Evolutionary conservation across 495 filamentous ascomycete genomes (phyloP).

Genomic region (Cryomyces minteri): DNA sequence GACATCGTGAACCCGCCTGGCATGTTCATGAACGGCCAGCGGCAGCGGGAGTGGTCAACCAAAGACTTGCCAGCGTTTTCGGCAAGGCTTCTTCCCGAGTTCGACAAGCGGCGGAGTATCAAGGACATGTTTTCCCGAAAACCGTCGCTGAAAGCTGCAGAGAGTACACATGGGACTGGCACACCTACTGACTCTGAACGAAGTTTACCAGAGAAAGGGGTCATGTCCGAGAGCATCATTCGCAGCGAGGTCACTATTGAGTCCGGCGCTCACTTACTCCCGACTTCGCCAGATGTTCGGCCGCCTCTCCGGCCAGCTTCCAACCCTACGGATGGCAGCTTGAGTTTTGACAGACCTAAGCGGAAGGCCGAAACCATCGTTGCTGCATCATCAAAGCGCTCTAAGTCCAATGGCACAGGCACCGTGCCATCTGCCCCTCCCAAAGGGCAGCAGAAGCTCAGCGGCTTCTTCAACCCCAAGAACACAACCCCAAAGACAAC

Average conservation of each 20-base stretch:
- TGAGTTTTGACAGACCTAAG: too few relatives aligned
- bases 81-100: slow-evolving; percentile 72
- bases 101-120: slow-evolving; percentile 65
- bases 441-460: slow-evolving; percentile 55
- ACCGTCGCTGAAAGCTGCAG: too few relatives aligned
- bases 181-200: too few relatives aligned
- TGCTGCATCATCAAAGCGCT: slow-evolving; percentile 23
- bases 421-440: slow-evolving; percentile 9
- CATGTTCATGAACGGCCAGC: slow-evolving; percentile 52
- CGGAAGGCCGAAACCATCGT: slow-evolving; percentile 2
- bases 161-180: too few relatives aligned
- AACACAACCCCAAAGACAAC: slow-evolving; percentile 4
- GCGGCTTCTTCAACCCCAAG: slow-evolving; percentile 67
- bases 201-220: too few relatives aligned
- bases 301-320: too few relatives aligned
- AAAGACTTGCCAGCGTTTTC: slow-evolving; percentile 56
- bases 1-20: slow-evolving; percentile 71
- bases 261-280: too few relatives aligned
- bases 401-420: slow-evolving; percentile 21
- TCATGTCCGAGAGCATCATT: too few relatives aligned
- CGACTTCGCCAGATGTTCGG: too few relatives aligned
- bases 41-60: slow-evolving; percentile 43
- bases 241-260: too few relatives aligned
- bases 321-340: too few relatives aligned
- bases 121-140: slow-evolving; percentile 62